Base-by-base conservation (phyloP, 805 yeast genomes). In the Kuraishia cidri region DNA sequence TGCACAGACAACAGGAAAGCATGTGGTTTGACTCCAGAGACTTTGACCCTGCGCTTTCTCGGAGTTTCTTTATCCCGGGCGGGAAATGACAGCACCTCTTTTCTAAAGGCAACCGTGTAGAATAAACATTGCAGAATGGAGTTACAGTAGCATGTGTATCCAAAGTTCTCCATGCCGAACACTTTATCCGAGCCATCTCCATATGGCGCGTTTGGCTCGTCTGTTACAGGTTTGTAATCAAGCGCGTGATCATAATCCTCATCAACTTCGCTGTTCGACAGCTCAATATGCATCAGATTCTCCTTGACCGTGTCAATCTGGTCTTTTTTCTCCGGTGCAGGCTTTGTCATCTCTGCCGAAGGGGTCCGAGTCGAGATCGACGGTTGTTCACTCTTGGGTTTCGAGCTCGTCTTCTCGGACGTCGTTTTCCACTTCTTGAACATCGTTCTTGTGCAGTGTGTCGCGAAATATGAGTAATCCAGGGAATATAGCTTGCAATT, bases 141-240 rank as follows among this genome's bases (percentile, higher is more conserved):
- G 46, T 92, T 92, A 56, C 95, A 84, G 60, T 90, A 90, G 59
- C 97, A 92, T 0, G 97, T 87, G 52, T 87, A 80, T 2, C 94
- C 95, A 46, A 81, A 82, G 49, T 83, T 83, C 50, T 83, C 92
- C 70, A 80, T 73, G 1, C 94, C 94, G 52, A 72, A 82, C 15
- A 82, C 68, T 51, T 80, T 82, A 38, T 70, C 62, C 5, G 77
- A 60, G 2, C 87, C 88, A 49, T 76, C 78, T 4, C 86, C 88
- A 47, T 54, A 75, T 7, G 79, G 79, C 38, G 61, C 36, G 9
- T 45, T 28, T 6, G 42, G 36, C 14, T 47, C 41, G 2, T 35
- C 32, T 26, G 48, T 45, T 5, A 46, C 32, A 4, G 48, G 40
- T 17, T 38, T 37, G 32, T 35, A 42, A 19, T 48, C 51, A 15